These are phyloP conservation scores for Dioscorea cayenensis DNA, from an alignment of 116 monocot genomes.

Conservation along the genomic window DNA sequence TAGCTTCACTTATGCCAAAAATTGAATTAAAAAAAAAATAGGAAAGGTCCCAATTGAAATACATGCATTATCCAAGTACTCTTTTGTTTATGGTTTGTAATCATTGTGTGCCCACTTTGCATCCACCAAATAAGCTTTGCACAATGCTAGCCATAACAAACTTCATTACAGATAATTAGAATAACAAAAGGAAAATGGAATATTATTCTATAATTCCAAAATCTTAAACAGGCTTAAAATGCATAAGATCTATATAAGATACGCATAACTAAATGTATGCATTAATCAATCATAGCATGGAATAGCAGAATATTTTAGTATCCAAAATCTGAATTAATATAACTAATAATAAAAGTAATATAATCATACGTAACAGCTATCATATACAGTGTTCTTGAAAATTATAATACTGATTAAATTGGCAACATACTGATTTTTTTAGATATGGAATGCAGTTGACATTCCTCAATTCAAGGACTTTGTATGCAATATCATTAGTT, in stretches of 20 bases:
- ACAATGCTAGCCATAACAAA: not conserved
- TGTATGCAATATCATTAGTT: constrained; percentile 8
- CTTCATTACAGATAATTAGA: too few relatives aligned
- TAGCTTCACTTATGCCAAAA: not conserved
- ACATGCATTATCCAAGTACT: constrained; percentile 35
- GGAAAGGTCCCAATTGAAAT: constrained; percentile 9
- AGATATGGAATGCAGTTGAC: constrained; percentile 13
- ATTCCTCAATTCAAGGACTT: not conserved
- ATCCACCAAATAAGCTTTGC: constrained; percentile 17
- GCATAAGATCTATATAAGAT: too few relatives aligned
- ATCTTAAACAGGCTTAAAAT: too few relatives aligned
- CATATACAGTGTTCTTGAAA: too few relatives aligned
- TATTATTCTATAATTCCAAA: too few relatives aligned
- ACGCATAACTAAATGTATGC: too few relatives aligned
- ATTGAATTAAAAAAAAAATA: not conserved
- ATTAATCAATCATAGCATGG: too few relatives aligned
- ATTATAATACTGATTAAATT: not conserved
- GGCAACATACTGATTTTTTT: not conserved
- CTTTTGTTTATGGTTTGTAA: constrained; percentile 21
- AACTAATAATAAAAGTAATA: too few relatives aligned
- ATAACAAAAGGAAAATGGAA: too few relatives aligned
- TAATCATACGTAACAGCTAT: too few relatives aligned
- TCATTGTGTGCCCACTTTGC: constrained; percentile 18
- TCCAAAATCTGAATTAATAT: too few relatives aligned
- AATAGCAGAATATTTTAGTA: too few relatives aligned